These are phyloP conservation scores for Penicillium samsonianum DNA, from an alignment of 495 filamentous ascomycete species.

Conservation along the genomic window DNA sequence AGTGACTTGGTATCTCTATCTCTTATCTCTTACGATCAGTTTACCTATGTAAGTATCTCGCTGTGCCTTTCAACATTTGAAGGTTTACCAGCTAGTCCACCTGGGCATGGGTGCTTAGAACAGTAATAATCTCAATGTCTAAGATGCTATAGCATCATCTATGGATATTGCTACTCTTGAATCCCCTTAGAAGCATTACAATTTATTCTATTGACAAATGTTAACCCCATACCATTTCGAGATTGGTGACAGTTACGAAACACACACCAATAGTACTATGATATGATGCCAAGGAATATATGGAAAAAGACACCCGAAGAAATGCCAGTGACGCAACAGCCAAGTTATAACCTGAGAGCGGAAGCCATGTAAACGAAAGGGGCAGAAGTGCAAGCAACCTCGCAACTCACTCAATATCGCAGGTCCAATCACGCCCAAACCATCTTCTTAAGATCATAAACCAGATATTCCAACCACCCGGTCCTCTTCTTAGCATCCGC, in stretches of 20 bases:
- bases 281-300: not conserved
- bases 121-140: no score
- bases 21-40: no score
- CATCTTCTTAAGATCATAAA: slow-evolving; percentile 85
- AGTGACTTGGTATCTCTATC: not conserved
- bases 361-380: not conserved
- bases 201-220: no score
- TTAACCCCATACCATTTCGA: no score
- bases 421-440: slow-evolving; percentile 69
- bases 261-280: not conserved
- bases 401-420: not conserved
- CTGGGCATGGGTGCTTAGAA: no score
- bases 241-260: not conserved
- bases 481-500: slow-evolving; percentile 86
- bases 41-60: no score
- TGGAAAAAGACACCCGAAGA: not conserved
- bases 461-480: slow-evolving; percentile 78
- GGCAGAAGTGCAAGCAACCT: no score
- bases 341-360: not conserved
- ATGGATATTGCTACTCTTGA: no score
- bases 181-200: no score
- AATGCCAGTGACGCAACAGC: not conserved
- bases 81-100: no score
- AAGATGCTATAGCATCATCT: no score
- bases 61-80: no score